Evolutionary conservation across 257 asterid genomes (phyloP).

Genomic region (Anisodus tanguticus): DNA sequence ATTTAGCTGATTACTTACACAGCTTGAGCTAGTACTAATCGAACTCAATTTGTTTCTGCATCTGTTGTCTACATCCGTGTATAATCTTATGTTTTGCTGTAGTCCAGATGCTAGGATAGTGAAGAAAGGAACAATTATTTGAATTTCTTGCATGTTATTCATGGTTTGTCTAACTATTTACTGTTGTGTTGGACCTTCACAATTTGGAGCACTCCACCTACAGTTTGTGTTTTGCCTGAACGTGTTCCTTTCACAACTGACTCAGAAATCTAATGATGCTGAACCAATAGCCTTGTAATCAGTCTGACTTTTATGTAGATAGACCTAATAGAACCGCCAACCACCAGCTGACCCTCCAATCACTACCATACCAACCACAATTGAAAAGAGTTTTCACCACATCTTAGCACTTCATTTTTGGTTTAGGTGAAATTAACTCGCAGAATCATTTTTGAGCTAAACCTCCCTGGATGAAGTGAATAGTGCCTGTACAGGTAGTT

Average conservation of each 20-base stretch:
- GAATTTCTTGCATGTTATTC: neutral
- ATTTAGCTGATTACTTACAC: slow-evolving; percentile 13
- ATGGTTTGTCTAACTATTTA: neutral
- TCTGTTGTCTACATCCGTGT: neutral
- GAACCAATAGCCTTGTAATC: neutral
- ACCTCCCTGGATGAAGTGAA: too few species aligned
- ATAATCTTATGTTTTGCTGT: slow-evolving; percentile 9
- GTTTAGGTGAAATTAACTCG: too few species aligned
- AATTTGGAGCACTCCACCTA: neutral
- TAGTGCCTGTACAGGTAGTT: too few species aligned
- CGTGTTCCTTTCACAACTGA: neutral
- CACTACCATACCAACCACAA: too few species aligned
- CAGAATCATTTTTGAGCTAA: too few species aligned
- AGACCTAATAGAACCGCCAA: neutral
- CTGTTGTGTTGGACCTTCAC: neutral
- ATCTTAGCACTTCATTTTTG: too few species aligned
- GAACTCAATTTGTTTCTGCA: neutral
- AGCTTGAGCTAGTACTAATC: slow-evolving; percentile 15
- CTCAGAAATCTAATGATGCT: slow-evolving; percentile 1
- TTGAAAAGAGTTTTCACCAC: too few species aligned
- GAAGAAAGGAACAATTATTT: neutral
- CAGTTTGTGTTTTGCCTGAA: neutral
- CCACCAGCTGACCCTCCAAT: too few species aligned
- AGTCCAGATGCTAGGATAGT: slow-evolving; percentile 10
- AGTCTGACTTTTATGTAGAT: neutral